Conservation (phyloP, 1,284 basidiomycete genomes). For the Cryptococcus sp. region DNA sequence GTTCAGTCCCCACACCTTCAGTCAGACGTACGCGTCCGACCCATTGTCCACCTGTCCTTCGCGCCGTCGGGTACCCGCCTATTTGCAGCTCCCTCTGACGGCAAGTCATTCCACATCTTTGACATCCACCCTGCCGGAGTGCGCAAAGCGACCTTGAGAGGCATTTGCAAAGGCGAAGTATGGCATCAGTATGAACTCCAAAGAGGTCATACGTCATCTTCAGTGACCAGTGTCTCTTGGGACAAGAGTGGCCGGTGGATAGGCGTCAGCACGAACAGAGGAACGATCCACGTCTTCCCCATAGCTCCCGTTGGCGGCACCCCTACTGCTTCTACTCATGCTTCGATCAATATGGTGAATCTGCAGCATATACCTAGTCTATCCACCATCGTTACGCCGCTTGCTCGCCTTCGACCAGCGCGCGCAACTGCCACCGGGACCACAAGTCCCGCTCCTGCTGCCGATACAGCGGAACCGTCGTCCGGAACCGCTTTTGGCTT, state of each 20-base stretch:
- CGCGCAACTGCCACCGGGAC: neutral
- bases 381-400: conserved; percentile 61
- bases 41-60: conserved; percentile 62
- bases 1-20: neutral
- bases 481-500: conserved; percentile 21
- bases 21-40: conserved; percentile 17
- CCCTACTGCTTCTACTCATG: conserved; percentile 66
- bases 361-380: conserved; percentile 59
- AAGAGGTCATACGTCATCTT: conserved; percentile 69
- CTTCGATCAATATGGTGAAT: conserved; percentile 63
- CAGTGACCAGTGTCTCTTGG: conserved; percentile 61
- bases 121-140: conserved; percentile 49
- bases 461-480: neutral
- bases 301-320: conserved; percentile 73
- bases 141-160: neutral
- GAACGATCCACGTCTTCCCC: conserved; percentile 67
- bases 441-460: neutral
- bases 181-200: conserved; percentile 70
- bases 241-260: conserved; percentile 69
- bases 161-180: conserved; percentile 48
- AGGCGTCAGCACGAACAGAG: conserved; percentile 62
- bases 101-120: conserved; percentile 64
- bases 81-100: conserved; percentile 63
- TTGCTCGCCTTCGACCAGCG: conserved; percentile 59
- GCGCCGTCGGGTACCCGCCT: conserved; percentile 64